Evolutionary conservation across 148 eudicot genomes (phyloP).

Genomic region (Vaccinium macrocarpon): DNA sequence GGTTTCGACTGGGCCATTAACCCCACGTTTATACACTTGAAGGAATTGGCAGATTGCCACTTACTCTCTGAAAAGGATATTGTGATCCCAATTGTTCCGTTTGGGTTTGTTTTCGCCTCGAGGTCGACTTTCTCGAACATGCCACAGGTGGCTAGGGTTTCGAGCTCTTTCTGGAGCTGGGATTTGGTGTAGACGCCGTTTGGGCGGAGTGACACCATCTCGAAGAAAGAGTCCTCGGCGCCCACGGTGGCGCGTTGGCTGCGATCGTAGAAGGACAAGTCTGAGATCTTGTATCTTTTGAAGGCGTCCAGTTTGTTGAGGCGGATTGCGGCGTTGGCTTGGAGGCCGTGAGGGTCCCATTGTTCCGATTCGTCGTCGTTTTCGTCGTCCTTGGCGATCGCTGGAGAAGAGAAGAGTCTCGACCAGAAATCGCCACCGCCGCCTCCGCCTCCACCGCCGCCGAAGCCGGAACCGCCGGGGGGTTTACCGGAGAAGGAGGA

Average conservation of each 20-base stretch:
- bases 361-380: slow-evolving; percentile 28
- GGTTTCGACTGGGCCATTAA: slow-evolving; percentile 79
- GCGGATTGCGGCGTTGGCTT: slow-evolving; percentile 64
- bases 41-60: slow-evolving; percentile 66
- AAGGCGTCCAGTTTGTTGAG: slow-evolving; percentile 71
- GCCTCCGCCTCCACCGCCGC: slow-evolving; percentile 42
- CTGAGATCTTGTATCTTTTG: slow-evolving; percentile 75
- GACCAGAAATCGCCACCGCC: slow-evolving; percentile 56
- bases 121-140: slow-evolving; percentile 89
- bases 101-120: slow-evolving; percentile 74
- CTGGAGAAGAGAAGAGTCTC: slow-evolving; percentile 35
- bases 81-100: slow-evolving; percentile 60
- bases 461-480: slow-evolving; percentile 31
- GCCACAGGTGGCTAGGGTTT: slow-evolving; percentile 68
- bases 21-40: slow-evolving; percentile 88
- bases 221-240: slow-evolving; percentile 77
- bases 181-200: slow-evolving; percentile 75
- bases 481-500: slow-evolving; percentile 23
- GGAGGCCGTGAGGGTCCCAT: slow-evolving; percentile 82
- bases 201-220: slow-evolving; percentile 72
- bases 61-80: slow-evolving; percentile 71
- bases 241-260: slow-evolving; percentile 43
- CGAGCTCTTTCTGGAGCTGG: slow-evolving; percentile 85
- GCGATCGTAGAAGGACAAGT: slow-evolving; percentile 53
- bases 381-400: slow-evolving; percentile 57